Evolutionary conservation across 1,284 basidiomycete genomes (phyloP).

Genomic region (Trichosporon sp.): DNA sequence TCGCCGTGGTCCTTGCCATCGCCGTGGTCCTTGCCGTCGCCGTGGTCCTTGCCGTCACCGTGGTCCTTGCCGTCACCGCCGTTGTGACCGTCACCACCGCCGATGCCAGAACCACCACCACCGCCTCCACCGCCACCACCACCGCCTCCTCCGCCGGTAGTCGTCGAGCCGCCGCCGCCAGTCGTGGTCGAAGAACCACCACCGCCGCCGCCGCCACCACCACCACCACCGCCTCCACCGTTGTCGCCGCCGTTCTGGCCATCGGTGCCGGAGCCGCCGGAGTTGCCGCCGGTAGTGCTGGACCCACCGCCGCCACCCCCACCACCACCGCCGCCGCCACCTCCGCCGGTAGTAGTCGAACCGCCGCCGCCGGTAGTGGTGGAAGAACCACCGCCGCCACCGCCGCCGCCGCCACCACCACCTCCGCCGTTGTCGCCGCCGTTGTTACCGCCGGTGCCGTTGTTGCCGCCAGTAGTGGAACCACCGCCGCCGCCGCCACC

Average conservation of each 20-base stretch:
- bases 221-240: neutral
- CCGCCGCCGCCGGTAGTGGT: too few relatives aligned
- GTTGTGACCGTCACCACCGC: neutral
- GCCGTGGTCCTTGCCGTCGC: neutral
- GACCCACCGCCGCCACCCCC: neutral
- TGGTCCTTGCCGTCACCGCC: neutral
- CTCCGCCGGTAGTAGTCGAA: neutral
- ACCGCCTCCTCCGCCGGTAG: neutral
- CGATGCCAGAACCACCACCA: neutral
- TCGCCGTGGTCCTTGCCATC: neutral
- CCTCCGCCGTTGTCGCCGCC: too few relatives aligned
- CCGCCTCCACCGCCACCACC: constrained; percentile 12
- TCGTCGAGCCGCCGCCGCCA: neutral
- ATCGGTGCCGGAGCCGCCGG: neutral
- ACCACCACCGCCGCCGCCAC: neutral
- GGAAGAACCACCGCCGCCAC: too few relatives aligned
- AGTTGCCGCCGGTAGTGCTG: too few relatives aligned
- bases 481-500: neutral
- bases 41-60: constrained; percentile 1
- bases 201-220: neutral
- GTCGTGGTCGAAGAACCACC: neutral
- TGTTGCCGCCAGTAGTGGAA: too few relatives aligned
- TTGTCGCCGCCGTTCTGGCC: neutral
- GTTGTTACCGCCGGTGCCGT: too few relatives aligned
- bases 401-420: too few relatives aligned